Percentiles rank a stretch among this genome's conserved stretches.
These are phyloP conservation scores for Aspergillus hancockii DNA, from an alignment of 495 filamentous ascomycete species.

Conservation along the genomic window DNA sequence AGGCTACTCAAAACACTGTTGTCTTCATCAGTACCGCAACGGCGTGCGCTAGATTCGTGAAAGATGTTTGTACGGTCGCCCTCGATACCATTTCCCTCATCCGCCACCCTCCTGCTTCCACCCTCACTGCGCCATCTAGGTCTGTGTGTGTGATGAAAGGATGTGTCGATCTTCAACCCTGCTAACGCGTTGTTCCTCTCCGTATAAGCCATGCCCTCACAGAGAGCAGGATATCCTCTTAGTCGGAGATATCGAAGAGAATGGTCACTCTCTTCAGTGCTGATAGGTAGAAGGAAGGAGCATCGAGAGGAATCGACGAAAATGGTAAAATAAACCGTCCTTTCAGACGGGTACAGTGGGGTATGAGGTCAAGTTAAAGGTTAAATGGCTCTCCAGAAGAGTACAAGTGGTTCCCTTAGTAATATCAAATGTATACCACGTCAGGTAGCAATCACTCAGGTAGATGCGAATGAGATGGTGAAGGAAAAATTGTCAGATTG, in stretches of 20 bases:
- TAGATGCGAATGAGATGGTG: slow-evolving; percentile 4
- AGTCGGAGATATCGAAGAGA: background rate
- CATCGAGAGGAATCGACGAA: background rate
- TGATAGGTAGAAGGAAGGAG: background rate
- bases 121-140: slow-evolving; percentile 29
- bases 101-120: slow-evolving; percentile 27
- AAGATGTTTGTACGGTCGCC: slow-evolving; percentile 45
- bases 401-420: background rate
- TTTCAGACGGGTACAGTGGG: background rate
- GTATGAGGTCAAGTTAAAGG: background rate
- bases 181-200: slow-evolving; percentile 37
- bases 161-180: slow-evolving; percentile 47
- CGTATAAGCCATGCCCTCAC: slow-evolving; percentile 42
- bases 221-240: slow-evolving; percentile 22
- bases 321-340: background rate
- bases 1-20: slow-evolving; percentile 46
- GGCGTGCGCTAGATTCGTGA: slow-evolving; percentile 41
- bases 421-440: background rate
- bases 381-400: background rate
- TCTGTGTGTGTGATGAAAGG: slow-evolving; percentile 31
- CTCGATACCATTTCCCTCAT: slow-evolving; percentile 44
- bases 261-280: background rate
- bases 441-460: background rate
- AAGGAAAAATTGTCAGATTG: slow-evolving; percentile 13
- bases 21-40: slow-evolving; percentile 50